phyloP scores from a whole-genome alignment of 2,329 filamentous ascomycete species.

The Botrytis porri region DNA sequence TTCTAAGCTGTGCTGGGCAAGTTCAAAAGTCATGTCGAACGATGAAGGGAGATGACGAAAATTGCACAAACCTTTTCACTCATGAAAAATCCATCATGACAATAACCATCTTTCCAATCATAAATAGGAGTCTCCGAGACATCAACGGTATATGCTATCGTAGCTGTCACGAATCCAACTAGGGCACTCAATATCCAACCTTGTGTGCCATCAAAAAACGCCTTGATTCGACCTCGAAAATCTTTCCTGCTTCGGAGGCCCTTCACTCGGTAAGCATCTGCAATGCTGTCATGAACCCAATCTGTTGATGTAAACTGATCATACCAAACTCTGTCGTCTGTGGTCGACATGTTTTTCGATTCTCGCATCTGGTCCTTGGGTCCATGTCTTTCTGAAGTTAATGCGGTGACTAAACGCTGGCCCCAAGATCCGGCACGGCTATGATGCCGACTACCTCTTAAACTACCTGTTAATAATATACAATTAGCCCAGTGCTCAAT shows the following conservation, averaged over 20 bases:
- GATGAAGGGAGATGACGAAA: background rate
- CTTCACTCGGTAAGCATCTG: slow-evolving; percentile 86
- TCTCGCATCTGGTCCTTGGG: slow-evolving; percentile 48
- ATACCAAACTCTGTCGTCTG: slow-evolving; percentile 93
- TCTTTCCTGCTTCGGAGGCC: slow-evolving; percentile 78
- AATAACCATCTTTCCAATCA: slow-evolving; percentile 90
- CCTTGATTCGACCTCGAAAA: slow-evolving; percentile 72
- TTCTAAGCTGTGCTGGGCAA: background rate
- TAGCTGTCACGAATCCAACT: slow-evolving; percentile 81
- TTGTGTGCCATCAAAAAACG: slow-evolving; percentile 81
- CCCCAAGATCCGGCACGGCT: slow-evolving; percentile 58
- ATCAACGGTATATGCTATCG: slow-evolving; percentile 85
- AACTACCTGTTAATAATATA: slow-evolving; percentile 31
- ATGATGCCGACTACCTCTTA: slow-evolving; percentile 39
- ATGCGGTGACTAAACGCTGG: slow-evolving; percentile 59
- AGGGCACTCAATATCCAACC: slow-evolving; percentile 93
- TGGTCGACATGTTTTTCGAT: slow-evolving; percentile 62
- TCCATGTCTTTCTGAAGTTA: slow-evolving; percentile 51
- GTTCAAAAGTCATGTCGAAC: background rate
- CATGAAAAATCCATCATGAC: slow-evolving; percentile 65
- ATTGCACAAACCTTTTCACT: slow-evolving; percentile 59
- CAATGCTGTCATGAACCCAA: slow-evolving; percentile 97
- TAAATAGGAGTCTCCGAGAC: slow-evolving; percentile 82
- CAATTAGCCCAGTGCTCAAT: background rate
- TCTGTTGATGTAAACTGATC: slow-evolving; percentile 97